Conservation (phyloP, 208 protist species). For the Blastocrithidia nonstop region DNA sequence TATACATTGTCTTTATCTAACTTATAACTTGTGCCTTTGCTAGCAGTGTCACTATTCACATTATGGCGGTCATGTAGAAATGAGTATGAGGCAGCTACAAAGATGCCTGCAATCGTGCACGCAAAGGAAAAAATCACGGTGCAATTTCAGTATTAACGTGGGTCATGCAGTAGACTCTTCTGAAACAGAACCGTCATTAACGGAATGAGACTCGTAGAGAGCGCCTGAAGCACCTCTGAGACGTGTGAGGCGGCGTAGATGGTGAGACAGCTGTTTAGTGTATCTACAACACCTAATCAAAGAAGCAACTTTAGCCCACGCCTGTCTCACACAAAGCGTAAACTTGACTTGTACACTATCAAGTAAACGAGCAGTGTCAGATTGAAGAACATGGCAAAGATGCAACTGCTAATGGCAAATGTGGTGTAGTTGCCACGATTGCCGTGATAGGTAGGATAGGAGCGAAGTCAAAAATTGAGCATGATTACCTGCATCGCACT, state of each 20-base stretch:
- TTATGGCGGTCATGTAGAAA: neutral
- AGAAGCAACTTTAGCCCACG: conserved; percentile 17
- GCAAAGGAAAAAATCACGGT: conserved; percentile 18
- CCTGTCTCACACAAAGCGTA: conserved; percentile 19
- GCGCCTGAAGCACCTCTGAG: conserved; percentile 41
- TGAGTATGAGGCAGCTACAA: conserved; percentile 17
- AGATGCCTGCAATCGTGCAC: conserved; percentile 21
- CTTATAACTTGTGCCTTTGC: neutral
- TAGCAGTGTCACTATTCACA: neutral
- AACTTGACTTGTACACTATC: conserved; percentile 19
- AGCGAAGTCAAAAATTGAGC: conserved; percentile 66
- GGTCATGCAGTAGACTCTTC: conserved; percentile 32
- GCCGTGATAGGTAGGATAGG: conserved; percentile 21
- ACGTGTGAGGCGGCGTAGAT: conserved; percentile 46
- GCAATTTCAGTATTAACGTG: conserved; percentile 16
- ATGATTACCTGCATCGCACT: conserved; percentile 64
- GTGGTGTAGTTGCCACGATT: conserved; percentile 63
- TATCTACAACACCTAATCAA: conserved; percentile 17
- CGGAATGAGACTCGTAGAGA: conserved; percentile 28
- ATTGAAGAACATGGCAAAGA: conserved; percentile 57
- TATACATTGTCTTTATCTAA: neutral
- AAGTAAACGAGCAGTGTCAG: conserved; percentile 28
- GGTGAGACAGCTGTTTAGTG: conserved; percentile 26
- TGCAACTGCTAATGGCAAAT: conserved; percentile 35
- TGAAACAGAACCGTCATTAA: conserved; percentile 27